Conservation (phyloP, 1,139 yeast species). For the Taphrina sp. region DNA sequence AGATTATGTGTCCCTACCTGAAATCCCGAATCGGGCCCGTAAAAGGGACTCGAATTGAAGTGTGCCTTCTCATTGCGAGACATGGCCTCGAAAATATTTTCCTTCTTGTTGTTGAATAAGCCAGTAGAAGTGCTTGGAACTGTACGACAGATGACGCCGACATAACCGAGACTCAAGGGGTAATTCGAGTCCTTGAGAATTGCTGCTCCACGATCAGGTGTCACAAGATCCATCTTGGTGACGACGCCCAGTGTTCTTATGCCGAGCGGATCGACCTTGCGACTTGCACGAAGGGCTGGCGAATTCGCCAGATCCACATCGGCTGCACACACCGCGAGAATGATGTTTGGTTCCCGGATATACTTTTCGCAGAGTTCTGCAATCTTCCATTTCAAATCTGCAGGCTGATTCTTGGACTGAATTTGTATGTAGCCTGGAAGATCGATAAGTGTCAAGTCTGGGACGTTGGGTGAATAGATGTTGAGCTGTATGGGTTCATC, state of each 20-base stretch:
- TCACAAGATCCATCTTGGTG: conserved; percentile 87
- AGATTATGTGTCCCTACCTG: conserved; percentile 73
- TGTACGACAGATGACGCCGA: conserved; percentile 87
- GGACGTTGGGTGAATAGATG: conserved; percentile 85
- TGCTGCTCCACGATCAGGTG: conserved; percentile 66
- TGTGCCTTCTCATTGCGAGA: conserved; percentile 48
- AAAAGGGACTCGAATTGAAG: conserved; percentile 24
- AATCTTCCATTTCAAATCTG: conserved; percentile 74
- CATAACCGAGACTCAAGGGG: conserved; percentile 93
- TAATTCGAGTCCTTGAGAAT: conserved; percentile 75
- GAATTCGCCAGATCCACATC: conserved; percentile 97
- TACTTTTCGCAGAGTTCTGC: conserved; percentile 77
- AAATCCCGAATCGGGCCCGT: conserved; percentile 40
- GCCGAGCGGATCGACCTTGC: conserved; percentile 88
- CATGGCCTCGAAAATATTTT: conserved; percentile 43
- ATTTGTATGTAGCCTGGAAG: conserved; percentile 97
- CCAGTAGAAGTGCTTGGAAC: conserved; percentile 48
- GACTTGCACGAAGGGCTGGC: conserved; percentile 89
- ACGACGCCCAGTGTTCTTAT: conserved; percentile 94
- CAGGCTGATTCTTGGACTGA: conserved; percentile 94
- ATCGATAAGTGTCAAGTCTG: conserved; percentile 91
- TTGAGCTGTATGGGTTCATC: conserved; percentile 90
- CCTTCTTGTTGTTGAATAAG: conserved; percentile 8
- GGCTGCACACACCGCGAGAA: conserved; percentile 93
- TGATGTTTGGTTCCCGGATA: conserved; percentile 86